Evolutionary conservation across 108 stramenopile species (phyloP).

Genomic region (Skeletonema costatum): DNA sequence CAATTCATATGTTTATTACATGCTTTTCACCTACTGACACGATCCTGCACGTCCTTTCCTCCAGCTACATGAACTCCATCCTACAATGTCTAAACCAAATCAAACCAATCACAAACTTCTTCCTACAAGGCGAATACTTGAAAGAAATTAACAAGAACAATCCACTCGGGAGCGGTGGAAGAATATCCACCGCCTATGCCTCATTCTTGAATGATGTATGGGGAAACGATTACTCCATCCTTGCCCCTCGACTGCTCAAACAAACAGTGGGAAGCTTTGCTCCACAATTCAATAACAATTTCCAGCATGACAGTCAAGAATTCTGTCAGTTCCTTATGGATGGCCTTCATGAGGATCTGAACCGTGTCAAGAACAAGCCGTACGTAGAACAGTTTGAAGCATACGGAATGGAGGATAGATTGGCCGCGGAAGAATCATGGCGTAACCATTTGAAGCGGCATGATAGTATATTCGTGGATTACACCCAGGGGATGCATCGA

Average conservation of each 20-base stretch:
- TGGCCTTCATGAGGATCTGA: conserved; percentile 86
- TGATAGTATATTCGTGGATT: conserved; percentile 87
- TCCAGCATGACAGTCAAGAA: conserved; percentile 94
- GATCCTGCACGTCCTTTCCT: not conserved
- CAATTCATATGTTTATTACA: not conserved
- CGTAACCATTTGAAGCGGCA: conserved; percentile 80
- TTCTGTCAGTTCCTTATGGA: conserved; percentile 89
- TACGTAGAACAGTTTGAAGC: conserved; percentile 92
- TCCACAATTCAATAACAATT: conserved; percentile 89
- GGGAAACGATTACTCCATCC: conserved; percentile 70
- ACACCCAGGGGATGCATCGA: conserved; percentile 88
- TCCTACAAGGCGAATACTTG: conserved; percentile 74
- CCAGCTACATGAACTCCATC: conserved; percentile 93
- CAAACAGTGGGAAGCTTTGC: conserved; percentile 79
- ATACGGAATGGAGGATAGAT: conserved; percentile 82
- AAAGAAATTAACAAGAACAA: conserved; percentile 75
- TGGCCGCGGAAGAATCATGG: conserved; percentile 87
- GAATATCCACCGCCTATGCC: conserved; percentile 86
- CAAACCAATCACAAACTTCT: conserved; percentile 84
- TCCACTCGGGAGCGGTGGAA: conserved; percentile 87
- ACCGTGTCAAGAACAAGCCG: conserved; percentile 76
- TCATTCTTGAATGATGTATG: conserved; percentile 81
- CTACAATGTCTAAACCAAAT: conserved; percentile 93
- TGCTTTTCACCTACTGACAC: not conserved
- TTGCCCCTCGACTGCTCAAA: conserved; percentile 86